A percentile compares a stretch with the other conserved stretches of the same genome.
These are phyloP conservation scores for Panicum virgatum DNA, from an alignment of 202 grass and related monocot genomes.

Conservation along the genomic window DNA sequence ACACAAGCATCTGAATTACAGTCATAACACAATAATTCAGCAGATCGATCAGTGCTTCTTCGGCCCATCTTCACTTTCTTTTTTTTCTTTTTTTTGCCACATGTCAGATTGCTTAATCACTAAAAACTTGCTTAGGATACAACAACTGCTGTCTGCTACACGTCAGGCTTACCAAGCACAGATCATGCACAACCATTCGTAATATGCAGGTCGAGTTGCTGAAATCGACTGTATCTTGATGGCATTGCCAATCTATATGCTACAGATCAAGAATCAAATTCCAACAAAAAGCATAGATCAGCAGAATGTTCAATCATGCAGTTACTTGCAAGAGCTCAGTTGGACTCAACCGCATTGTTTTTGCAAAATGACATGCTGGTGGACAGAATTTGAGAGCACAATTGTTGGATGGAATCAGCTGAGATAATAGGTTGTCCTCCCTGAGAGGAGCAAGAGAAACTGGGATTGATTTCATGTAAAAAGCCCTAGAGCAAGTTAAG, in stretches of 20 bases:
- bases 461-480: not conserved
- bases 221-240: not conserved
- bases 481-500: constrained; percentile 14
- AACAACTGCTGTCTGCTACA: not conserved
- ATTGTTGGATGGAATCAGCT: not conserved
- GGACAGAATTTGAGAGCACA: not conserved
- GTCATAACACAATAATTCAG: not conserved
- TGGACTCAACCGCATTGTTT: not conserved
- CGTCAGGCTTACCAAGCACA: not conserved
- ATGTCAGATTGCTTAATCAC: too few relatives aligned
- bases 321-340: not conserved
- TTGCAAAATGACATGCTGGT: not conserved
- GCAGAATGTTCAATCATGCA: not conserved
- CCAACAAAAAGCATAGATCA: not conserved
- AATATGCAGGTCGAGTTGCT: not conserved
- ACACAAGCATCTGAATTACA: not conserved
- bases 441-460: not conserved
- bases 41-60: too few relatives aligned
- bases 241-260: not conserved
- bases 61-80: too few relatives aligned
- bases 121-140: not conserved
- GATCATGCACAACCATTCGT: not conserved
- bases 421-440: not conserved
- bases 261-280: not conserved
- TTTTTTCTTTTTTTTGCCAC: too few relatives aligned